Conservation (phyloP, 139 green algal species). For the Raphidocelis subcapitata region DNA sequence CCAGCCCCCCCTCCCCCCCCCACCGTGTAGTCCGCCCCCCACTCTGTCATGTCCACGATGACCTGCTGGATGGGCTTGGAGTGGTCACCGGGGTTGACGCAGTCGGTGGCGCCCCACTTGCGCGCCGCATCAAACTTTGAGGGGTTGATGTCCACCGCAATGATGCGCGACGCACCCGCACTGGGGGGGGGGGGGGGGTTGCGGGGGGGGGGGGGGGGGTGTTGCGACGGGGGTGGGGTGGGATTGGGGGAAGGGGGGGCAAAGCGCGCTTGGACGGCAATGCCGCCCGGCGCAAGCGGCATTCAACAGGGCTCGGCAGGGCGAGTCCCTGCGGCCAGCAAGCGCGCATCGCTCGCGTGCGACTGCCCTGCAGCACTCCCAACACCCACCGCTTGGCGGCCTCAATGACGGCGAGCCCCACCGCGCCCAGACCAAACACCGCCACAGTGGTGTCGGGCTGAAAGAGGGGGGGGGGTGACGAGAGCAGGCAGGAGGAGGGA, state of each 20-base stretch:
- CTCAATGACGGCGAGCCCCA: slow-evolving; percentile 92
- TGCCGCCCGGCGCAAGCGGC: too few species aligned
- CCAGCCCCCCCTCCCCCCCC: neutral
- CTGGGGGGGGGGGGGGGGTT: too few species aligned
- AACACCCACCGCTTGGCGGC: slow-evolving; percentile 40
- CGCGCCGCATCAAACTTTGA: slow-evolving; percentile 82
- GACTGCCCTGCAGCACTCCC: neutral
- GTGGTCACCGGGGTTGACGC: slow-evolving; percentile 82
- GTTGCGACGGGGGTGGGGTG: too few species aligned
- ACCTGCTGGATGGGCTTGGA: slow-evolving; percentile 86
- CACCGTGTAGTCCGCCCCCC: slow-evolving; percentile 89
- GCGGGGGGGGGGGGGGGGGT: too few species aligned
- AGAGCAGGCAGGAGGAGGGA: too few species aligned
- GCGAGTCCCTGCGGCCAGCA: neutral
- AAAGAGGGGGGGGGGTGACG: too few species aligned
- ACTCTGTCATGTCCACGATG: slow-evolving; percentile 88
- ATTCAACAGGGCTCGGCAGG: neutral
- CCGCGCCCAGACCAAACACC: slow-evolving; percentile 84
- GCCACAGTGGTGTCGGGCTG: slow-evolving; percentile 83
- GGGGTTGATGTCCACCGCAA: slow-evolving; percentile 92
- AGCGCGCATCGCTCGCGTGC: neutral
- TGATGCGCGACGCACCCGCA: slow-evolving; percentile 82
- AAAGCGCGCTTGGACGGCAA: too few species aligned
- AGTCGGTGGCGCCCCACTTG: slow-evolving; percentile 87
- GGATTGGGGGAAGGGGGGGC: too few species aligned